phyloP scores from a whole-genome alignment of 2,329 filamentous ascomycete species.

The Sporothrix brunneoviolacea region DNA sequence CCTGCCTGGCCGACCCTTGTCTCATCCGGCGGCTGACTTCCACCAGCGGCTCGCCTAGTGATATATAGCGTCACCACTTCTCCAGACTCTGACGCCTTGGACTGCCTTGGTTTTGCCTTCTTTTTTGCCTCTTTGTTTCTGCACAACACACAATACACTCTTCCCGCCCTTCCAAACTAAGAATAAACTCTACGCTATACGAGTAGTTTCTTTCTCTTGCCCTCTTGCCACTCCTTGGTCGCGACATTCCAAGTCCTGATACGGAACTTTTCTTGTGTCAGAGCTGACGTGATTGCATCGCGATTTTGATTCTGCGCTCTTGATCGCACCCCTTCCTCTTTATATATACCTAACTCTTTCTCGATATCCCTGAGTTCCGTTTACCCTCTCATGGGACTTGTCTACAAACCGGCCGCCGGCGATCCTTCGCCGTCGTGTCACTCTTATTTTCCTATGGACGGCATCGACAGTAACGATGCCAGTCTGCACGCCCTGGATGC shows the following conservation, averaged over 20 bases:
- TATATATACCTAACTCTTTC: neutral
- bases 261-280: neutral
- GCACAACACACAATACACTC: too few species aligned
- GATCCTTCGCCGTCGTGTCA: neutral
- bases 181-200: too few species aligned
- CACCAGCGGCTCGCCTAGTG: neutral
- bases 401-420: neutral
- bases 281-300: neutral
- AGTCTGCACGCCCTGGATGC: neutral
- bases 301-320: too few species aligned
- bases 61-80: slow-evolving; percentile 3
- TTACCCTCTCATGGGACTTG: neutral
- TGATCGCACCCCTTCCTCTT: neutral
- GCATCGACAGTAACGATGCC: too few species aligned
- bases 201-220: too few species aligned
- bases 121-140: neutral
- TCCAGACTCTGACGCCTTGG: neutral
- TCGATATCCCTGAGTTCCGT: neutral
- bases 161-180: too few species aligned
- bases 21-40: neutral
- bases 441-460: neutral
- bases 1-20: slow-evolving; percentile 3
- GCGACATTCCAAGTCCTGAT: neutral
- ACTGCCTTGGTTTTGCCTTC: neutral
- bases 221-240: neutral